phyloP scores from a whole-genome alignment of 176 grass and related monocot species.

The Eleusine indica region DNA sequence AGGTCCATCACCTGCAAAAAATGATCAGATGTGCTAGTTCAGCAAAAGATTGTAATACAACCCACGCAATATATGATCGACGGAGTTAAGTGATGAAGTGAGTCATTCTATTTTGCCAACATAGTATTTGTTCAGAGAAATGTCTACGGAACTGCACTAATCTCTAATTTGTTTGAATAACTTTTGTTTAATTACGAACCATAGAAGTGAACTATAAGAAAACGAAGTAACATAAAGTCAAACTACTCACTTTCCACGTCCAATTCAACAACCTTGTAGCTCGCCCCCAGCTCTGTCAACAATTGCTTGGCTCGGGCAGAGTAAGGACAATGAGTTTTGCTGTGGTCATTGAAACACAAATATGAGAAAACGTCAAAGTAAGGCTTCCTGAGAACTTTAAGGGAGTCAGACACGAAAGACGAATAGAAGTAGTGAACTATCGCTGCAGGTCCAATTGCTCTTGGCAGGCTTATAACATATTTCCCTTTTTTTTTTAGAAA shows the following conservation, averaged over 20 bases:
- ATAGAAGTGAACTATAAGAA: background rate
- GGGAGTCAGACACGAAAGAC: too few species aligned
- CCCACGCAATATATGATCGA: background rate
- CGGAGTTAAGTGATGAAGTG: background rate
- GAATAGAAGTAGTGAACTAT: too few species aligned
- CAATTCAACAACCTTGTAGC: constrained; percentile 58
- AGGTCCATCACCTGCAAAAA: constrained; percentile 53
- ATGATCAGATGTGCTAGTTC: background rate
- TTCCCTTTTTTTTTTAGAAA: too few species aligned
- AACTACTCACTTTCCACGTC: constrained; percentile 64
- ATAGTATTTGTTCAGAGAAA: too few species aligned
- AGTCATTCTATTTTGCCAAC: too few species aligned
- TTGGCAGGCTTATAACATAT: too few species aligned
- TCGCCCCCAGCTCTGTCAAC: constrained; percentile 45
- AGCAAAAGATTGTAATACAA: background rate
- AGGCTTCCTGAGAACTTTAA: background rate
- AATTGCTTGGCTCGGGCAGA: constrained; percentile 52
- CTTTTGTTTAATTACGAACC: too few species aligned
- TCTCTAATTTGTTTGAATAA: too few species aligned
- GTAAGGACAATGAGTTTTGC: constrained; percentile 60
- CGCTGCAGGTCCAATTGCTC: background rate
- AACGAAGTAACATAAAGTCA: background rate
- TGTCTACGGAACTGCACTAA: too few species aligned
- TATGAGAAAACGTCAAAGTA: background rate
- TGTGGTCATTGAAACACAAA: constrained; percentile 12